Evolutionary conservation across 78 protist genomes (phyloP), one percentile per base, ranked within the genome.

Genomic region (Neovahlkampfia damariscottae): DNA sequence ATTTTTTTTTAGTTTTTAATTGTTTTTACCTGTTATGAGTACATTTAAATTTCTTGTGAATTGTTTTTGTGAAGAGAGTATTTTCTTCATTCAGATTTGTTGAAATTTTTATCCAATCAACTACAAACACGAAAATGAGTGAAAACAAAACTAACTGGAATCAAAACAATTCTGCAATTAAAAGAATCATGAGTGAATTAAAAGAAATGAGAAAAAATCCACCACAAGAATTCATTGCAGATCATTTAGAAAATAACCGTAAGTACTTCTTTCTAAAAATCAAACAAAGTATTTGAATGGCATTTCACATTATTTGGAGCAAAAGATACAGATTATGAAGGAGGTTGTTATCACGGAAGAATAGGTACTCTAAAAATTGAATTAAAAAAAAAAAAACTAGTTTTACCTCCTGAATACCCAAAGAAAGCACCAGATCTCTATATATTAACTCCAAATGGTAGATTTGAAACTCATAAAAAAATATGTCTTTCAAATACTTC

Each of bases 231-330:
- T 78, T 70, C 36, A 2, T 5, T 5, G 77, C 77, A 19, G 30
- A 78, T 4, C 82, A 72, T 2, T 5, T 29, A 5, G 74, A 78
- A 10, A 66, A 78, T 5, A 78, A 78, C n/a, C n/a, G n/a, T n/a
- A n/a, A n/a, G n/a, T n/a, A n/a, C n/a, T n/a, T n/a, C n/a, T n/a
- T n/a, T n/a, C n/a, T n/a, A n/a, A n/a, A n/a, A n/a, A n/a, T n/a
- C n/a, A n/a, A n/a, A n/a, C n/a, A n/a, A n/a, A 34, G 2, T 3
- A 59, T 89, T 95, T 32, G 96, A 91, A 35, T 95, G 98, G 98
- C 96, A 92, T 73, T 95, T 95, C 50, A 89, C 96, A n/a, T 62
- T 95, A 3, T 84, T 92, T 30, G 98, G 98, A 1, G 93, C 96
- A 2, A 38, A 38, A 1, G 98, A 81, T 37, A 78, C 92, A 0